Conservation (phyloP, 1,284 basidiomycete genomes). For the Inonotus hispidus region DNA sequence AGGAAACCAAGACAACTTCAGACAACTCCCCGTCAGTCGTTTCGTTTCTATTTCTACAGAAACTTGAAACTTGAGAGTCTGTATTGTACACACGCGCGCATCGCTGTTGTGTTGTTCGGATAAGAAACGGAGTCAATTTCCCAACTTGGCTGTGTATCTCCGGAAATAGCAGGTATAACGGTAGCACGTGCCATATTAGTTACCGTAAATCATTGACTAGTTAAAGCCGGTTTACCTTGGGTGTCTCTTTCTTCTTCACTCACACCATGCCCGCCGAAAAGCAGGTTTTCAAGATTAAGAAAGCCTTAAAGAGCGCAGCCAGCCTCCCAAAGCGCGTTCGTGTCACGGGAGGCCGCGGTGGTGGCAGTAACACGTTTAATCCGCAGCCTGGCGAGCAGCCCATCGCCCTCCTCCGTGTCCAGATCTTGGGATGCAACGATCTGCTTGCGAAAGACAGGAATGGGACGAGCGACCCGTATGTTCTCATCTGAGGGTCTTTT, state of each 20-base stretch:
- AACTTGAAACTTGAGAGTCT: no score
- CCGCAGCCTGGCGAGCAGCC: conserved; percentile 60
- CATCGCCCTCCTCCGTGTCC: conserved; percentile 58
- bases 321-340: conserved; percentile 34
- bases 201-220: not conserved
- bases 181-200: not conserved
- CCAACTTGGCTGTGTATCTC: not conserved
- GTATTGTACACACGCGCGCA: no score
- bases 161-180: not conserved
- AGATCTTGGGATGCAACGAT: conserved; percentile 57
- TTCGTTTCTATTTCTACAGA: no score
- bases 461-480: conserved; percentile 71
- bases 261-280: conserved; percentile 22
- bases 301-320: conserved; percentile 44
- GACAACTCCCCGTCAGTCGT: no score
- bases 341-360: conserved; percentile 37
- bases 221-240: not conserved
- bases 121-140: not conserved
- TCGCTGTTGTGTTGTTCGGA: no score
- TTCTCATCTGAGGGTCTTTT: conserved; percentile 17
- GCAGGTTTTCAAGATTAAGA: conserved; percentile 42
- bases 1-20: no score
- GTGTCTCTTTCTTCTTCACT: not conserved
- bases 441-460: conserved; percentile 59
- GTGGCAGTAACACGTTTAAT: conserved; percentile 36